Percentiles rank a stretch among this genome's conserved stretches.
phyloP scores from a whole-genome alignment of 306 rosid genomes.

The Dryas alaskensis region DNA sequence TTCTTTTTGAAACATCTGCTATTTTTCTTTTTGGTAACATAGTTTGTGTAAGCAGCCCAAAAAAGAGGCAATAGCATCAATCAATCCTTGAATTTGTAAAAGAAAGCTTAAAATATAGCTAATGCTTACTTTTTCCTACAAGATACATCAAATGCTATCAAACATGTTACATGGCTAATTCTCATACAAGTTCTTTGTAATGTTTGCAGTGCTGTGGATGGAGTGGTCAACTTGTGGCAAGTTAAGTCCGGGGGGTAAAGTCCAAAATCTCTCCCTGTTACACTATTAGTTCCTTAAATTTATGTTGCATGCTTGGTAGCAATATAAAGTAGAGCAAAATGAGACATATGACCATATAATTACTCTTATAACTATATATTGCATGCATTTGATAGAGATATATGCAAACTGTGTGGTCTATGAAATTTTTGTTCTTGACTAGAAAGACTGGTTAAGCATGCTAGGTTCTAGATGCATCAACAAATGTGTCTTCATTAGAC shows the following conservation, averaged over 20 bases:
- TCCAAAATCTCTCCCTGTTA: slow-evolving; percentile 9
- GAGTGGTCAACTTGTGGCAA: slow-evolving; percentile 76
- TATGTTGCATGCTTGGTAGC: not conserved
- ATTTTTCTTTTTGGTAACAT: not conserved
- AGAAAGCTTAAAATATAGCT: not conserved
- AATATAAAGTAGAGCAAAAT: slow-evolving; percentile 1
- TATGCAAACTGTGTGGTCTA: not conserved
- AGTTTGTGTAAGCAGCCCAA: slow-evolving; percentile 3
- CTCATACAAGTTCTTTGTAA: slow-evolving; percentile 31
- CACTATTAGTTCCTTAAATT: not conserved
- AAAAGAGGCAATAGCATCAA: not conserved
- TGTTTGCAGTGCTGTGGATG: slow-evolving; percentile 78
- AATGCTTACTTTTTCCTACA: not conserved
- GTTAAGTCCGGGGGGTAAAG: slow-evolving; percentile 59
- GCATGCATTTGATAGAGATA: not conserved
- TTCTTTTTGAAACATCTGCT: not conserved
- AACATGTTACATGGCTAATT: not conserved
- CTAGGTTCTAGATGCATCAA: too few species aligned
- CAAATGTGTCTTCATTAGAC: not conserved
- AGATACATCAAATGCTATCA: slow-evolving; percentile 1
- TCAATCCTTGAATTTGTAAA: not conserved
- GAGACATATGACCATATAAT: not conserved
- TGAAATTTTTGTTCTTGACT: slow-evolving; percentile 1
- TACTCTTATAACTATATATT: not conserved
- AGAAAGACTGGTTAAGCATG: not conserved